These are phyloP conservation scores for Purpureocillium lavendulum DNA, from an alignment of 2,329 filamentous ascomycete genomes.

Conservation along the genomic window DNA sequence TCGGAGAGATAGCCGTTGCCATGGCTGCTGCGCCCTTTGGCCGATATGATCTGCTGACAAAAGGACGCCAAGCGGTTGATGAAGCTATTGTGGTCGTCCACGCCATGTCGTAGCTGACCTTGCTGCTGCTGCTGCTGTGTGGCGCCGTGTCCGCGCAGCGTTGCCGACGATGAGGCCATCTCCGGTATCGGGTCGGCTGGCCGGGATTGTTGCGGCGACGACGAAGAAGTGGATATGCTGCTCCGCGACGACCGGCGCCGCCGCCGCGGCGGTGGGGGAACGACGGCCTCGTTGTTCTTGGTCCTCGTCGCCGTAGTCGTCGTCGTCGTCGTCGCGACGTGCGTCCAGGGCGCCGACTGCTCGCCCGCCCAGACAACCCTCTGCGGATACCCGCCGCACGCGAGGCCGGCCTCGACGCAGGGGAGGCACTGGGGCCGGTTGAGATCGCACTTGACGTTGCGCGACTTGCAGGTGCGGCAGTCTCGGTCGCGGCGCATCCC, in stretches of 20 bases:
- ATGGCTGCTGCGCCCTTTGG: slow-evolving; percentile 3
- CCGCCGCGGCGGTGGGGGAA: background rate
- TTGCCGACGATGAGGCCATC: background rate
- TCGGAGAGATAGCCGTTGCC: slow-evolving; percentile 6
- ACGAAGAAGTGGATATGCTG: background rate
- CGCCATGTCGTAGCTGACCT: too few species aligned
- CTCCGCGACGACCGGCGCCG: too few species aligned
- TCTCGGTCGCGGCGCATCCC: slow-evolving; percentile 19
- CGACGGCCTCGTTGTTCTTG: too few species aligned
- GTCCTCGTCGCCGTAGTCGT: background rate
- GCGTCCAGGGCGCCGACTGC: slow-evolving; percentile 2
- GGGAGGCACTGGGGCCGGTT: slow-evolving; percentile 17
- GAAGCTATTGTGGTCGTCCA: slow-evolving; percentile 11
- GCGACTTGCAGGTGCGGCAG: slow-evolving; percentile 15
- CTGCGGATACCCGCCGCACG: slow-evolving; percentile 21
- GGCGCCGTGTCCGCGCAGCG: too few species aligned
- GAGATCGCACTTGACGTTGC: slow-evolving; percentile 18
- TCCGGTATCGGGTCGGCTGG: slow-evolving; percentile 1
- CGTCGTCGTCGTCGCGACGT: slow-evolving; percentile 1
- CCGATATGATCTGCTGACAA: slow-evolving; percentile 15
- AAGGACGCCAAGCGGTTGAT: slow-evolving; percentile 13
- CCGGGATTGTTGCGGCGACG: slow-evolving; percentile 1
- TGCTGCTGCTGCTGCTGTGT: too few species aligned
- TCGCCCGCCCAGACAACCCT: slow-evolving; percentile 19
- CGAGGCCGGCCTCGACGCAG: slow-evolving; percentile 17